phyloP scores from a whole-genome alignment of 1,284 basidiomycete genomes.

The Earliella scabrosa region DNA sequence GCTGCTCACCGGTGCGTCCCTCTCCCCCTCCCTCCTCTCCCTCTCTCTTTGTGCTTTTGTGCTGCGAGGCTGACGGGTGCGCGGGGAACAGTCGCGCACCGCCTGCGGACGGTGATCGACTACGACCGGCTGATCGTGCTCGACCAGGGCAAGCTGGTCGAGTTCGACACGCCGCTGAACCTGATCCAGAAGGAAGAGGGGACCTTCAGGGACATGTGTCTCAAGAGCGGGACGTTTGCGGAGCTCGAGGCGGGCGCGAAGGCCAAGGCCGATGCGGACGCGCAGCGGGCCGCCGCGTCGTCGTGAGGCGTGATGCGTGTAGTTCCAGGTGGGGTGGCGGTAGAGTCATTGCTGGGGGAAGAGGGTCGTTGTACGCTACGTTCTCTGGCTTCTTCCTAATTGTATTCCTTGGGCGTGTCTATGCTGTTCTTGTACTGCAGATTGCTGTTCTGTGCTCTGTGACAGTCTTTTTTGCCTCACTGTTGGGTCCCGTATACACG shows the following conservation, averaged over 20 bases:
- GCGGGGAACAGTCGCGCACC: constrained; percentile 21
- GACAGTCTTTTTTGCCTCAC: too few species aligned
- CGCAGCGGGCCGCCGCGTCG: neutral
- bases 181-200: constrained; percentile 76
- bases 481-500: too few species aligned
- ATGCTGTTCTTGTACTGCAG: too few species aligned
- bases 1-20: constrained; percentile 55
- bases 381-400: too few species aligned
- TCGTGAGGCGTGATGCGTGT: too few species aligned
- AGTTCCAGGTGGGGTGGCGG: too few species aligned
- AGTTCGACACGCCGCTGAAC: constrained; percentile 84
- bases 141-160: constrained; percentile 78
- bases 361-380: too few species aligned
- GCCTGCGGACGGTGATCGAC: constrained; percentile 70
- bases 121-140: constrained; percentile 86
- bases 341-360: too few species aligned
- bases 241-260: constrained; percentile 70
- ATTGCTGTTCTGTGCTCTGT: too few species aligned
- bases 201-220: constrained; percentile 80
- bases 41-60: neutral
- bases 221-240: constrained; percentile 78
- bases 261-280: constrained; percentile 38
- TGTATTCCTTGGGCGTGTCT: too few species aligned
- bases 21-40: neutral
- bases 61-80: neutral